Evolutionary conservation across 2,329 filamentous ascomycete species (phyloP).

Genomic region (Phaeosphaeriaceae sp.): DNA sequence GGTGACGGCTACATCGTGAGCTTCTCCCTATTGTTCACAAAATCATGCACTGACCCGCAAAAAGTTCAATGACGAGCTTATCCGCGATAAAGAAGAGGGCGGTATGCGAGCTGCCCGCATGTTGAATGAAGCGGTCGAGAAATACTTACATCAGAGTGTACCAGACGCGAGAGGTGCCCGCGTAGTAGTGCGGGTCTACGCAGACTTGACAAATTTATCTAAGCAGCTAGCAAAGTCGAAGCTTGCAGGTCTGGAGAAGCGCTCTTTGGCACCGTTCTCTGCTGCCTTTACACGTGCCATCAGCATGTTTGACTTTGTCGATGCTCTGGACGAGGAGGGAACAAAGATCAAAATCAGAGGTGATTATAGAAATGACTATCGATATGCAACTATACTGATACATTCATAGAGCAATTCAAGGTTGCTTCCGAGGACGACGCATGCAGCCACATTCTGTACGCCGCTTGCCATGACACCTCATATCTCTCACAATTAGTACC

Average conservation of each 20-base stretch:
- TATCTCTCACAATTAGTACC: constrained; percentile 65
- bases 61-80: constrained; percentile 59
- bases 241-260: constrained; percentile 61
- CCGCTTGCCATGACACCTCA: constrained; percentile 66
- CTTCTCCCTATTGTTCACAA: not conserved
- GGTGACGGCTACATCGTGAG: constrained; percentile 64
- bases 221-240: constrained; percentile 58
- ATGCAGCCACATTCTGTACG: constrained; percentile 71
- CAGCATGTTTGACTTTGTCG: constrained; percentile 67
- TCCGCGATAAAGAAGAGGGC: constrained; percentile 59
- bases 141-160: constrained; percentile 32
- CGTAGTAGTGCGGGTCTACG: constrained; percentile 63
- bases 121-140: constrained; percentile 60
- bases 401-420: constrained; percentile 44
- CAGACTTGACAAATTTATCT: constrained; percentile 62
- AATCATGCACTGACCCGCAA: not conserved
- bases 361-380: constrained; percentile 19
- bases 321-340: constrained; percentile 66
- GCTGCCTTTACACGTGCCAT: constrained; percentile 65
- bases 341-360: constrained; percentile 67
- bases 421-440: constrained; percentile 65
- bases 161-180: constrained; percentile 56
- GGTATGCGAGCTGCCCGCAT: constrained; percentile 63
- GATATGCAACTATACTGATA: not conserved
- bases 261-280: constrained; percentile 63